A percentile compares a stretch with the other conserved stretches of the same genome.
Evolutionary conservation across 371 early-diverging fungal genomes (phyloP).

Genomic region (Chytridiales sp.): DNA sequence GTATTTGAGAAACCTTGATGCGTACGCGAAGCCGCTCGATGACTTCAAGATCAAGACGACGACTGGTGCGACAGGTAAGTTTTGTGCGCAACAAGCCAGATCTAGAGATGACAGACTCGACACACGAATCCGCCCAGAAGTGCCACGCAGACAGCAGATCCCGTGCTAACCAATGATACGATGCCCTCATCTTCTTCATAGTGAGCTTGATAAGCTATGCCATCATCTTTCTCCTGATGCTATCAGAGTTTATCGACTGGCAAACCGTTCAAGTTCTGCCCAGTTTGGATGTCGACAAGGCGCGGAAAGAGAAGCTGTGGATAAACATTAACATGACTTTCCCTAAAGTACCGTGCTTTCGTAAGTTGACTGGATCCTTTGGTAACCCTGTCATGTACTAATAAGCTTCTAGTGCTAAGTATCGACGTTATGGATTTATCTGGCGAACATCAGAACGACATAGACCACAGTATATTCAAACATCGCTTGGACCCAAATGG

Average conservation of each 20-base stretch:
- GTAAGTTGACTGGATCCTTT: too few relatives aligned
- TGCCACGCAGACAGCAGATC: too few relatives aligned
- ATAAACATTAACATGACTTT: conserved; percentile 91
- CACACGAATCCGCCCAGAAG: too few relatives aligned
- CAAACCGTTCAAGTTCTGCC: conserved; percentile 64
- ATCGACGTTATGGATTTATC: conserved; percentile 94
- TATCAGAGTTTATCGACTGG: conserved; percentile 83
- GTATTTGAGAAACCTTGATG: conserved; percentile 66
- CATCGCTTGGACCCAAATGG: conserved; percentile 73
- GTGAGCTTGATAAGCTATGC: conserved; percentile 79
- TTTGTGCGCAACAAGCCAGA: neutral
- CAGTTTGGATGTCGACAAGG: conserved; percentile 79
- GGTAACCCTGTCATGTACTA: neutral
- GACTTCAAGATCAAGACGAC: conserved; percentile 90
- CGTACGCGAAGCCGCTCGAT: conserved; percentile 94
- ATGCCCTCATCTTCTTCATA: conserved; percentile 24
- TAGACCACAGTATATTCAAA: conserved; percentile 79
- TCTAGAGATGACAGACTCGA: neutral
- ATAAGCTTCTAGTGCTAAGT: conserved; percentile 79
- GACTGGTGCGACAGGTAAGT: conserved; percentile 76
- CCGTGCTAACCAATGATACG: neutral
- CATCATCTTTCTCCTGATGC: conserved; percentile 70
- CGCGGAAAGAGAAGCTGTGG: conserved; percentile 82
- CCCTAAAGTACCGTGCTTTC: conserved; percentile 85
- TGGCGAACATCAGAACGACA: conserved; percentile 84